Evolutionary conservation across 2,329 filamentous ascomycete genomes (phyloP).

Genomic region (Laburnicola sp.): DNA sequence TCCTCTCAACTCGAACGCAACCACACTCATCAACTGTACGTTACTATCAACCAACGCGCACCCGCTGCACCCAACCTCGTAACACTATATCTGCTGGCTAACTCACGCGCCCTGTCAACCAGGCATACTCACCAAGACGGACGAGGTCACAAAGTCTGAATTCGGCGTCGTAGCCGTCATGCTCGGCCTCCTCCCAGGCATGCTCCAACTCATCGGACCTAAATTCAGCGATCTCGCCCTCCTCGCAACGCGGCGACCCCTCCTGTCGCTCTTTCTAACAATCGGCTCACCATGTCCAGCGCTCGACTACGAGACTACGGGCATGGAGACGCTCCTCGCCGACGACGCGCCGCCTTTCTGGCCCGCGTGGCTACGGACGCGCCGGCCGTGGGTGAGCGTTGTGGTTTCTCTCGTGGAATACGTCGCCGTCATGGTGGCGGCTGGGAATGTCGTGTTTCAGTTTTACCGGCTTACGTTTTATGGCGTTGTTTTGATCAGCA

Average conservation of each 20-base stretch:
- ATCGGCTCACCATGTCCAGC: background rate
- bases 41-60: background rate
- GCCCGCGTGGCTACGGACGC: background rate
- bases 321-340: background rate
- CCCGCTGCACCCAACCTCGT: background rate
- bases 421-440: background rate
- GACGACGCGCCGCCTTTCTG: background rate
- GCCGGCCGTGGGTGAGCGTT: background rate
- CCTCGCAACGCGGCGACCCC: background rate
- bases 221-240: background rate
- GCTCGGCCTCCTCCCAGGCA: background rate
- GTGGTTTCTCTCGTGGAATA: background rate
- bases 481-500: conserved; percentile 1
- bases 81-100: background rate
- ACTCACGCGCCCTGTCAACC: background rate
- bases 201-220: conserved; percentile 2
- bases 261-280: background rate
- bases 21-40: background rate
- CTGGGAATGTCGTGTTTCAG: background rate
- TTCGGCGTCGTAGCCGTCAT: conserved; percentile 4
- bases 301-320: background rate
- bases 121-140: background rate
- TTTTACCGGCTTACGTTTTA: background rate
- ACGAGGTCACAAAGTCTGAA: conserved; percentile 1
- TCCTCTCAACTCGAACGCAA: background rate